These are phyloP conservation scores for Monosporozyma yasuniensis DNA, from an alignment of 805 yeast species.

Conservation along the genomic window DNA sequence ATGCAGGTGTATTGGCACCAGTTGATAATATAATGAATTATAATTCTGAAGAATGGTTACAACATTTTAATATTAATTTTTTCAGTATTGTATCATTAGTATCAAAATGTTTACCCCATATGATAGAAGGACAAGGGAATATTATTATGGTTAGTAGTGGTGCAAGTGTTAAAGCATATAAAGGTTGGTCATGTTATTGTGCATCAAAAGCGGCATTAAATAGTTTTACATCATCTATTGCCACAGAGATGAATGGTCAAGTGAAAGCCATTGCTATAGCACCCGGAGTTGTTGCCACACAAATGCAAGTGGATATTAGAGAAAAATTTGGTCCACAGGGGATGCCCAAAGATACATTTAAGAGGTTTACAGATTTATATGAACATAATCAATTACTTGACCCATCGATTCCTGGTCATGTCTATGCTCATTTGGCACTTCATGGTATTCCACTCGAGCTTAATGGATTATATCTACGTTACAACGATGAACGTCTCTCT, in stretches of 20 bases:
- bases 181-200: constrained; percentile 83
- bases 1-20: constrained; percentile 81
- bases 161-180: constrained; percentile 48
- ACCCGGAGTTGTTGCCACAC: constrained; percentile 91
- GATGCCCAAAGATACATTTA: constrained; percentile 54
- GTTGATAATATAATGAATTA: constrained; percentile 41
- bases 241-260: constrained; percentile 50
- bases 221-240: constrained; percentile 58
- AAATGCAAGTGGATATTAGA: constrained; percentile 78
- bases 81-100: constrained; percentile 64
- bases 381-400: constrained; percentile 46
- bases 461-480: constrained; percentile 64
- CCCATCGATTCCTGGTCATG: constrained; percentile 64
- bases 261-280: constrained; percentile 58
- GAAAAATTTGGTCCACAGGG: constrained; percentile 43
- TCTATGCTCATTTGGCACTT: constrained; percentile 58
- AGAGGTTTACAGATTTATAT: constrained; percentile 59
- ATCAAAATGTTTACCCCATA: constrained; percentile 44
- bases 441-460: constrained; percentile 47
- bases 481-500: constrained; percentile 34
- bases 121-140: constrained; percentile 41
- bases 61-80: constrained; percentile 64
- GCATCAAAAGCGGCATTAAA: constrained; percentile 87
- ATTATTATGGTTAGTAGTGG: constrained; percentile 84
- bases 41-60: constrained; percentile 49